Base-by-base conservation (phyloP, 352 stramenopile genomes). In the Pythium apleroticum region DNA sequence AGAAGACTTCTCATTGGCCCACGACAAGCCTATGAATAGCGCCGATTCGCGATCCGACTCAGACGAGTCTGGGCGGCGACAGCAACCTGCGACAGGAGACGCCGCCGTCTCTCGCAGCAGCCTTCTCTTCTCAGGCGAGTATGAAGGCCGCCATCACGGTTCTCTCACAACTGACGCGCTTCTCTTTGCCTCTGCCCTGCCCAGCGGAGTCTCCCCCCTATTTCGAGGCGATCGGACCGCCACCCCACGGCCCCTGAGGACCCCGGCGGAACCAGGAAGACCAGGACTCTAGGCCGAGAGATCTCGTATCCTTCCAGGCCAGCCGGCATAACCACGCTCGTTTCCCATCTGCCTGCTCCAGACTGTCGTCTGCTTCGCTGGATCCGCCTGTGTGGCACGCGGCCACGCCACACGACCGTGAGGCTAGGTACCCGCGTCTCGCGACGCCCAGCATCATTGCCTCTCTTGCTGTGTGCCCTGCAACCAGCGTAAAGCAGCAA, bases 11-110 rank as follows among this genome's bases (percentile, higher is more conserved):
- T 46, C 2, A 72, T 72, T 68, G 54, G 65, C 10, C 41, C 6
- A 46, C 35, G 60, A 53, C 30, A 10, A n/a, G 35, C 58, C 65
- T 71, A 71, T 71, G 65, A 71, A 71, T 71, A 71, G 65, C 53
- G 20, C 4, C 28, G 30, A 57, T 57, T 69, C 20, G 55, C 57
- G 64, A 65, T 66, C 65, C 58, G 52, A 66, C 25, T 64, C 58
- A 64, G 65, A 63, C 19, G 6, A 9, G 25, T 71, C 57, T 71
- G 56, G 48, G 49, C 64, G 33, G 61, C 43, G 43, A 58, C 61
- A 63, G 54, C 25, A 20, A 35, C 49, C 20, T 59, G 31, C 52
- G 28, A 41, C 50, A 57, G n/a, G 30, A 6, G 11, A 22, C 20
- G 39, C n/a, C n/a, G n/a, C n/a, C n/a, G n/a, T n/a, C n/a, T n/a